Percentiles rank a stretch among this genome's conserved stretches.
Conservation (phyloP, 345 rosid species). For the Anastatica hierochuntica region DNA sequence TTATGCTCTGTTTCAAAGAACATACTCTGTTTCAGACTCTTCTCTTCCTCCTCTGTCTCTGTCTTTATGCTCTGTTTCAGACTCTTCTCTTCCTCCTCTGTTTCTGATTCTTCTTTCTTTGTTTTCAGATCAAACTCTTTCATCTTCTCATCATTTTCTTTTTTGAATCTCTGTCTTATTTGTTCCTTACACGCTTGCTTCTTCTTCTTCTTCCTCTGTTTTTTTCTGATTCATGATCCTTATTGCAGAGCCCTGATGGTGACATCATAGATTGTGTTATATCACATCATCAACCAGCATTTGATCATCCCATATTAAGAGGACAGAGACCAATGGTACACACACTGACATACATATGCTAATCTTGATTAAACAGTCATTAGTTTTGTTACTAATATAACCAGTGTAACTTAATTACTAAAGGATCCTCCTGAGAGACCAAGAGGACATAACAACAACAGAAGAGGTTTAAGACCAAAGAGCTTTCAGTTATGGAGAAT, state of each 20-base stretch:
- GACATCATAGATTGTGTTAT: conserved; percentile 86
- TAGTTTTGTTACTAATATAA: neutral
- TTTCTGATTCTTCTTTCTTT: neutral
- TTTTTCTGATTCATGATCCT: conserved; percentile 11
- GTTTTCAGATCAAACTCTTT: neutral
- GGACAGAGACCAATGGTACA: conserved; percentile 73
- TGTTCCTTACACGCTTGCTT: no score
- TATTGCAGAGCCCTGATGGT: conserved; percentile 77
- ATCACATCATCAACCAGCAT: conserved; percentile 77
- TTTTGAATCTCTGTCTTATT: no score
- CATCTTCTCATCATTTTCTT: no score
- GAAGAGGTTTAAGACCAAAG: conserved; percentile 26
- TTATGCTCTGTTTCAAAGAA: neutral
- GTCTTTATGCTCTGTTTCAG: no score
- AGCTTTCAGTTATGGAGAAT: conserved; percentile 70
- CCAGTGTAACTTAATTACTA: neutral
- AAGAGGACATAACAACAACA: conserved; percentile 33
- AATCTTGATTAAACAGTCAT: neutral
- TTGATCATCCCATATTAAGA: conserved; percentile 77
- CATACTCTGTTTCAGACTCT: no score
- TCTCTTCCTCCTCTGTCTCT: no score
- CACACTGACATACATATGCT: neutral
- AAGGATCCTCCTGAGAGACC: conserved; percentile 89
- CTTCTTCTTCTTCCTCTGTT: neutral
- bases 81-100: neutral